Conservation (phyloP, 2,329 filamentous ascomycete genomes). For the Fusarium subglutinans region DNA sequence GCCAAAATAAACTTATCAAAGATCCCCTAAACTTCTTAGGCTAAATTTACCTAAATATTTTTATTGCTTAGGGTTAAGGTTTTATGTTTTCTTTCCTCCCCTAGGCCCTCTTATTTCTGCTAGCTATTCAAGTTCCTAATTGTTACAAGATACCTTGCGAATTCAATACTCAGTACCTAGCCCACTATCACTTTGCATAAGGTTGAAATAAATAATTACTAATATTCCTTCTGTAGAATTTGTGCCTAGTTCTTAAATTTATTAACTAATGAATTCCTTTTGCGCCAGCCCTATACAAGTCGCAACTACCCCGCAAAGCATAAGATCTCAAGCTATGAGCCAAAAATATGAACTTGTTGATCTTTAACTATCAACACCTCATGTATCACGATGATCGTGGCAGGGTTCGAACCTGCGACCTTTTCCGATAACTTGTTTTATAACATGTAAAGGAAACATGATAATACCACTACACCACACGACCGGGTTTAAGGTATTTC, state of each 20-base stretch:
- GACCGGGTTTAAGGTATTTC: background rate
- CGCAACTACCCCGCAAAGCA: background rate
- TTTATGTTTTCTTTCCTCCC: no score
- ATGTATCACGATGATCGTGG: background rate
- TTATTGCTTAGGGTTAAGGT: no score
- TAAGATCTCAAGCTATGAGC: background rate
- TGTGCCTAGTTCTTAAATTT: background rate
- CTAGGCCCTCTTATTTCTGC: background rate
- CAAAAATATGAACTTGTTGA: background rate
- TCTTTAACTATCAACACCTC: fast-evolving
- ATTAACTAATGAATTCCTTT: background rate
- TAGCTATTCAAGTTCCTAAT: background rate
- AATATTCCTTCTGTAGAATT: background rate
- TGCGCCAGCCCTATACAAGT: background rate
- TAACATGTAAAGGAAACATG: background rate
- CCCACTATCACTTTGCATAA: background rate
- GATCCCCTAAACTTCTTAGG: no score
- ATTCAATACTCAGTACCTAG: no score
- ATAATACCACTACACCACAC: background rate
- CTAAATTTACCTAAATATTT: no score
- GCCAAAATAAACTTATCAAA: no score
- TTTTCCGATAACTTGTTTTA: background rate
- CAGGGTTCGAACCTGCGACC: background rate
- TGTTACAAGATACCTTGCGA: background rate
- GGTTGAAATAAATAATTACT: background rate